Evolutionary conservation across 495 filamentous ascomycete species (phyloP).

Genomic region (Apiosordaria backusii): DNA sequence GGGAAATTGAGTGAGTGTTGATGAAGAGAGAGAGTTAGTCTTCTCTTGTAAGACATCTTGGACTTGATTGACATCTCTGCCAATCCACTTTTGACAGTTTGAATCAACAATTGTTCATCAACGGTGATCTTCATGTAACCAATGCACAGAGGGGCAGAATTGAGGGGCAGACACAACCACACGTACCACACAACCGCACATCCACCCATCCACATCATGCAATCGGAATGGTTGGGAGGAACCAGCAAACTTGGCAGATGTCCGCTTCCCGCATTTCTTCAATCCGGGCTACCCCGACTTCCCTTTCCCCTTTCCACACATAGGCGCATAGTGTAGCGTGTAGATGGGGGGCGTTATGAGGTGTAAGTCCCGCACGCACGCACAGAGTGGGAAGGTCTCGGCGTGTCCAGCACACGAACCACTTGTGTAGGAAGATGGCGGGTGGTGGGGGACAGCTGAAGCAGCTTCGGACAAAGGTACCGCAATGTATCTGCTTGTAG

Average conservation of each 20-base stretch:
- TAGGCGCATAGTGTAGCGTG: not conserved
- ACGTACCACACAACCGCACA: not conserved
- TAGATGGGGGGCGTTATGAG: not conserved
- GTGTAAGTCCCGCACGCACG: too few relatives aligned
- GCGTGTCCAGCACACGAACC: not conserved
- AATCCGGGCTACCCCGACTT: not conserved
- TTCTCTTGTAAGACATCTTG: not conserved
- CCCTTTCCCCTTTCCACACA: not conserved
- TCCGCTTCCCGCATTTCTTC: not conserved
- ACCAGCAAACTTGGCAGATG: not conserved
- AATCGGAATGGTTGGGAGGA: not conserved
- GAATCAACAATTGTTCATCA: not conserved
- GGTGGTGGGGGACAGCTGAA: not conserved
- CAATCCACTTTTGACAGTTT: too few relatives aligned
- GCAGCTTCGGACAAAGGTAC: not conserved
- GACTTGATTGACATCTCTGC: too few relatives aligned
- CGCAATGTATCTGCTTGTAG: not conserved
- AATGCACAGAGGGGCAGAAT: not conserved
- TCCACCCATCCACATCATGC: not conserved
- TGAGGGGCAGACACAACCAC: not conserved
- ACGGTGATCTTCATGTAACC: not conserved
- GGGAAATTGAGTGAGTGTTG: too few relatives aligned
- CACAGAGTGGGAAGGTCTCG: not conserved
- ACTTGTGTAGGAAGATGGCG: not conserved
- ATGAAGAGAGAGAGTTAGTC: not conserved